Conservation (phyloP, 2,329 filamentous ascomycete species). For the Fusarium azukiicola region DNA sequence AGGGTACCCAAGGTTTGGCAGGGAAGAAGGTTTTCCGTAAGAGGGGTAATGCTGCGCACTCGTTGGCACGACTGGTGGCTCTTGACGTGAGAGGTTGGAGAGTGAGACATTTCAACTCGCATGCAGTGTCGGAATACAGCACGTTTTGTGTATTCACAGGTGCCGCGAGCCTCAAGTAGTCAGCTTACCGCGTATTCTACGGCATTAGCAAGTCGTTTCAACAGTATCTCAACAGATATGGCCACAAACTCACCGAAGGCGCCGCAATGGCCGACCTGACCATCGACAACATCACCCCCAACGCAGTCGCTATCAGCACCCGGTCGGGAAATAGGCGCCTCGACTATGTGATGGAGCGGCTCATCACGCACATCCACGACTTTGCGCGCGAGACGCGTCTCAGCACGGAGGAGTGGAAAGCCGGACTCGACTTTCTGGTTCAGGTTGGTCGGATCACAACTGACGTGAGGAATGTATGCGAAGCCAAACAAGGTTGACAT, state of each 20-base stretch:
- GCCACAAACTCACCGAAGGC: neutral
- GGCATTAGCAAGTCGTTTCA: neutral
- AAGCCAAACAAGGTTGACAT: neutral
- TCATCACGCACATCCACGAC: neutral
- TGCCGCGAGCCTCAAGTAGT: too few relatives aligned
- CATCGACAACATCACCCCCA: neutral
- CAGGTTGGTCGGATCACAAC: neutral
- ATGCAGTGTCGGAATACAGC: neutral
- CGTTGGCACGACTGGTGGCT: neutral
- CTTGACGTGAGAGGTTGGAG: neutral
- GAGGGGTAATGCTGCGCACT: neutral
- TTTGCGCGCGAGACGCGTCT: neutral
- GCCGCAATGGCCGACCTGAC: neutral
- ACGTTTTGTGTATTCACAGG: neutral
- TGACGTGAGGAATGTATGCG: neutral
- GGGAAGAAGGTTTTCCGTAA: conserved; percentile 7
- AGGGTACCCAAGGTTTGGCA: neutral
- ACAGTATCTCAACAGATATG: neutral
- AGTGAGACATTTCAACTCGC: neutral
- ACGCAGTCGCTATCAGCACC: neutral
- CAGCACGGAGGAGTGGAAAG: neutral
- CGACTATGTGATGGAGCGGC: neutral
- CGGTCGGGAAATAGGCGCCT: neutral
- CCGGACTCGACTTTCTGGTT: neutral
- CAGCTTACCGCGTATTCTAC: too few relatives aligned